Conservation (phyloP, 352 stramenopile genomes). For the Globisporangium cylindrosporum region DNA sequence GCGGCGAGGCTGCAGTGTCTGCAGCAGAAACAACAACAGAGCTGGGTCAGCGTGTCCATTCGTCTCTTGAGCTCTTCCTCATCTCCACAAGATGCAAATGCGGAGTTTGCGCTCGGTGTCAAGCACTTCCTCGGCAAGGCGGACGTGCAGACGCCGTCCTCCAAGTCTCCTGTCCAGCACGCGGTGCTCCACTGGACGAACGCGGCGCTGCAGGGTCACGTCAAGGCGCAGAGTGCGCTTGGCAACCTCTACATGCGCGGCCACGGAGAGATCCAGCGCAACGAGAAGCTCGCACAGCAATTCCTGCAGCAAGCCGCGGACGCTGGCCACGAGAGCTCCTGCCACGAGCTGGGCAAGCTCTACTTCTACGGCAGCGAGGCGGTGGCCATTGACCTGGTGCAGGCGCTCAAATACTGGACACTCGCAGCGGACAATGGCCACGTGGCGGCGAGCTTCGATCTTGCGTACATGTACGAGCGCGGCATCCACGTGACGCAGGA, state of each 20-base stretch:
- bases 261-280: conserved; percentile 40
- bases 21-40: not conserved
- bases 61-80: not conserved
- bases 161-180: conserved; percentile 40
- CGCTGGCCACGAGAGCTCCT: conserved; percentile 60
- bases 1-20: conserved; percentile 5
- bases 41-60: not conserved
- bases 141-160: conserved; percentile 18
- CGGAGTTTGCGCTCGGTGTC: conserved; percentile 61
- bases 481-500: conserved; percentile 65
- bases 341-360: conserved; percentile 76
- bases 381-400: conserved; percentile 27
- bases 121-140: conserved; percentile 52
- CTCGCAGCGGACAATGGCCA: conserved; percentile 57
- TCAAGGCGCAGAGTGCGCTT: conserved; percentile 67
- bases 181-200: conserved; percentile 79
- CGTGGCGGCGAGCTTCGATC: conserved; percentile 69
- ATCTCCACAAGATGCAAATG: conserved; percentile 21
- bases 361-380: conserved; percentile 50
- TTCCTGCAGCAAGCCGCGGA: conserved; percentile 70
- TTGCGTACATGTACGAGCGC: conserved; percentile 73
- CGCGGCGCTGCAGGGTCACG: conserved; percentile 63
- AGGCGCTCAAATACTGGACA: conserved; percentile 63
- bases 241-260: conserved; percentile 70
- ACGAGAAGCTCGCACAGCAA: conserved; percentile 43